phyloP scores from a whole-genome alignment of 2,329 filamentous ascomycete genomes.

The Trichoderma arundinaceum region DNA sequence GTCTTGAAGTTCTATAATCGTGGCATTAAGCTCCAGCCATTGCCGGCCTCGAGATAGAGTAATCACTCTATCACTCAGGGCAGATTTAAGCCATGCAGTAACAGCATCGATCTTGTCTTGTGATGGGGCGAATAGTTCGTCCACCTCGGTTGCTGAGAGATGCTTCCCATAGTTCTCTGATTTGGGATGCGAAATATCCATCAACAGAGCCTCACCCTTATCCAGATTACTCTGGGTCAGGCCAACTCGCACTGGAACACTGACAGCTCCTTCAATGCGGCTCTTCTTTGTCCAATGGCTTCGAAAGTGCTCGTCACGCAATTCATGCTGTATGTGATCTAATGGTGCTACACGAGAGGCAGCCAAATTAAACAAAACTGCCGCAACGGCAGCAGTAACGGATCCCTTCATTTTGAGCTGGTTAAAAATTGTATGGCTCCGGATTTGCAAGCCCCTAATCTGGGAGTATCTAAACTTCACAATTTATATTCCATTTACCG shows the following conservation, averaged over 20 bases:
- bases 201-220: constrained; percentile 49
- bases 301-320: not conserved
- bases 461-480: not conserved
- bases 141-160: constrained; percentile 51
- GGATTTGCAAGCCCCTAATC: not conserved
- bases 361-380: not conserved
- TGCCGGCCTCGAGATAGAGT: constrained; percentile 55
- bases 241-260: constrained; percentile 47
- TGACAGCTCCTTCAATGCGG: not conserved
- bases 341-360: constrained; percentile 3
- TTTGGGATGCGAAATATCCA: constrained; percentile 51
- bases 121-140: constrained; percentile 50
- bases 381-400: not conserved
- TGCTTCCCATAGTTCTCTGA: constrained; percentile 54
- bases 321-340: not conserved
- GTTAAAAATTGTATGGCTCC: not conserved
- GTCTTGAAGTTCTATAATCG: constrained; percentile 48
- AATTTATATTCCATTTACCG: not conserved
- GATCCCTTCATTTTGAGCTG: not conserved
- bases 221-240: constrained; percentile 49
- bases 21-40: constrained; percentile 41
- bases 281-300: not conserved
- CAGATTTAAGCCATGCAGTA: constrained; percentile 58
- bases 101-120: constrained; percentile 55
- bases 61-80: constrained; percentile 54